Evolutionary conservation across 768 basidiomycete genomes (phyloP).

Genomic region (Lactifluus volemus): DNA sequence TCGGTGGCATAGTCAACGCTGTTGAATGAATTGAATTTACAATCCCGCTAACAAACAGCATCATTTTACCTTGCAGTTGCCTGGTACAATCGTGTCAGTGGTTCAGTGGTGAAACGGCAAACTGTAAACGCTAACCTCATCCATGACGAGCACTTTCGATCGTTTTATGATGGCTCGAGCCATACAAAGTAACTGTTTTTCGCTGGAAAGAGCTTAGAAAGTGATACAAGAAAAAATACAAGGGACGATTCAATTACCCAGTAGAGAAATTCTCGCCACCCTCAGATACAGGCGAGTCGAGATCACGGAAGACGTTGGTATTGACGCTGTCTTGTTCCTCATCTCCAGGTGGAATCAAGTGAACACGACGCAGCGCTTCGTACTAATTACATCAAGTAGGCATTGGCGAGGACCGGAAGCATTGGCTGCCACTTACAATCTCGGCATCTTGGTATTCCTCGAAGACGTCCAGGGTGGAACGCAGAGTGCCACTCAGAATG

Average conservation of each 20-base stretch:
- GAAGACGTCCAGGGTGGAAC: constrained; percentile 79
- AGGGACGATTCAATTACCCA: constrained; percentile 37
- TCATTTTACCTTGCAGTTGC: constrained; percentile 52
- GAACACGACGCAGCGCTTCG: constrained; percentile 76
- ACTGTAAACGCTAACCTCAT: constrained; percentile 42
- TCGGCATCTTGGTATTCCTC: constrained; percentile 78
- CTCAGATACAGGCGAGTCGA: constrained; percentile 70
- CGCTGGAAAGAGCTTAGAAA: constrained; percentile 29
- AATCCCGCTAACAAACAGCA: background rate
- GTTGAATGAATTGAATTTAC: background rate
- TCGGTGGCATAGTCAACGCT: constrained; percentile 84
- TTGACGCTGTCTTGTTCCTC: constrained; percentile 49
- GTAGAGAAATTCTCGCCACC: constrained; percentile 88
- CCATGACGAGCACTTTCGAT: constrained; percentile 75
- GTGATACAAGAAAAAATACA: background rate
- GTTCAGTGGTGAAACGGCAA: background rate
- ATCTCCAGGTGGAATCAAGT: constrained; percentile 57
- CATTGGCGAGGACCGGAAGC: background rate
- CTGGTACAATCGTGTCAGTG: constrained; percentile 26
- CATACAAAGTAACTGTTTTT: constrained; percentile 86
- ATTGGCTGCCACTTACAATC: constrained; percentile 43
- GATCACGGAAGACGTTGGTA: constrained; percentile 64
- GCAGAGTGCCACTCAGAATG: constrained; percentile 73
- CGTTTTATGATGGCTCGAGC: constrained; percentile 77
- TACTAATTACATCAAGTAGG: constrained; percentile 37